These are phyloP conservation scores for Penicillium rolfsii DNA, from an alignment of 2,329 filamentous ascomycete species.

Conservation along the genomic window DNA sequence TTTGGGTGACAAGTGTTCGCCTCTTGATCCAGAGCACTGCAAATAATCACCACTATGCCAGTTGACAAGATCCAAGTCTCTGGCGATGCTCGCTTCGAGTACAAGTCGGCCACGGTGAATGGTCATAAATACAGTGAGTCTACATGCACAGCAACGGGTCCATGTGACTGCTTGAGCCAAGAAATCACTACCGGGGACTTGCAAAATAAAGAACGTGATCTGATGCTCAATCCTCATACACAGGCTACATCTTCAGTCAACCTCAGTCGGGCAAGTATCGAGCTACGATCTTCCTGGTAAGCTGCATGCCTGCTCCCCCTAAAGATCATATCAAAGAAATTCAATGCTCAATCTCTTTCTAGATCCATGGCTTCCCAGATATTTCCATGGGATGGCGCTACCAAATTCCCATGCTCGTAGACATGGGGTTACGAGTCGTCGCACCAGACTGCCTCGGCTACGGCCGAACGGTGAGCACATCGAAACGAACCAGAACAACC, in stretches of 20 bases:
- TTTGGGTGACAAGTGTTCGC: neutral
- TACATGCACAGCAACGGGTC: neutral
- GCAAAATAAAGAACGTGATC: neutral
- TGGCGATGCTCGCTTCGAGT: constrained; percentile 68
- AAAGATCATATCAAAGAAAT: neutral
- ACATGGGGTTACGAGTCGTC: constrained; percentile 75
- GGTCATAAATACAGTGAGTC: constrained; percentile 68
- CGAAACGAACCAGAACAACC: neutral
- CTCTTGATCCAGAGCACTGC: neutral
- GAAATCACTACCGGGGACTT: neutral
- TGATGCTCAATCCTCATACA: neutral
- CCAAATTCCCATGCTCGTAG: constrained; percentile 77
- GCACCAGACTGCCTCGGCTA: constrained; percentile 88
- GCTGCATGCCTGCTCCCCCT: neutral
- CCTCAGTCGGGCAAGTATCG: constrained; percentile 50
- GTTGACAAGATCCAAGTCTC: constrained; percentile 65
- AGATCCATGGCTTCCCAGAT: constrained; percentile 82
- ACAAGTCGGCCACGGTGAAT: constrained; percentile 65
- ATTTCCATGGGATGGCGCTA: constrained; percentile 83
- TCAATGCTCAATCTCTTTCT: constrained; percentile 1
- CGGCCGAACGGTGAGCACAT: constrained; percentile 64
- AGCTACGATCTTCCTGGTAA: constrained; percentile 59
- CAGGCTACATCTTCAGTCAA: constrained; percentile 58
- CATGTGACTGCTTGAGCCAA: neutral
- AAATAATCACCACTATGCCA: constrained; percentile 45